Conservation (phyloP, 2,329 filamentous ascomycete genomes). For the Huntiella bhutanensis region DNA sequence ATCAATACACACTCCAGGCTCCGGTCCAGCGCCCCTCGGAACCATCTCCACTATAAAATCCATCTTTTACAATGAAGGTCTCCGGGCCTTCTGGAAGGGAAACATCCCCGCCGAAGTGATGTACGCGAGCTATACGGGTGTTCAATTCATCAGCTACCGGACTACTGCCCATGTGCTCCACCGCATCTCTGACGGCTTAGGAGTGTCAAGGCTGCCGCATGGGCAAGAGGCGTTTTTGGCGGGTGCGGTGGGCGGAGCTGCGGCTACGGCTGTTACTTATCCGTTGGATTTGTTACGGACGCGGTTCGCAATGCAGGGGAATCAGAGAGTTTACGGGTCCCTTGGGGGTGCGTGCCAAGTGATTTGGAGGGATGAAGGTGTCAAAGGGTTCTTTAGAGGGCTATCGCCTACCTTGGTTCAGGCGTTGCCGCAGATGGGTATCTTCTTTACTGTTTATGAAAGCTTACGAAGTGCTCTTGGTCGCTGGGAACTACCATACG, state of each 20-base stretch:
- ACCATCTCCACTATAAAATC: constrained; percentile 55
- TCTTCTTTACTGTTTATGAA: constrained; percentile 89
- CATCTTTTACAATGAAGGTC: constrained; percentile 63
- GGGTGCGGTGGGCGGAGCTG: constrained; percentile 64
- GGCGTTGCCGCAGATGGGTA: constrained; percentile 90
- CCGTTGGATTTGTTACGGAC: constrained; percentile 85
- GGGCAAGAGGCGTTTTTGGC: constrained; percentile 64
- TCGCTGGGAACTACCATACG: constrained; percentile 41
- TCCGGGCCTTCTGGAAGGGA: constrained; percentile 87
- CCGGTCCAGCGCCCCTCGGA: constrained; percentile 22
- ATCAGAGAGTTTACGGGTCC: constrained; percentile 55
- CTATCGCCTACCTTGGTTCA: constrained; percentile 64
- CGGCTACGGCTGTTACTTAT: constrained; percentile 71
- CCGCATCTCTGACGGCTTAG: constrained; percentile 19
- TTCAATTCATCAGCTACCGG: constrained; percentile 82
- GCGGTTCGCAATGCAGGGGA: constrained; percentile 88
- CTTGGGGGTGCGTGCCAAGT: constrained; percentile 49
- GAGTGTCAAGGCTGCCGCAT: constrained; percentile 33
- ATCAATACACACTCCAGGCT: constrained; percentile 11
- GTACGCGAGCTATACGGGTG: constrained; percentile 76
- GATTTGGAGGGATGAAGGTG: constrained; percentile 59
- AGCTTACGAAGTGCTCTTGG: constrained; percentile 43
- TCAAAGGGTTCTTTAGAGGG: constrained; percentile 70
- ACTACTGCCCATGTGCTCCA: constrained; percentile 50
- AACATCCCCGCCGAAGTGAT: constrained; percentile 90